Base-by-base conservation (phyloP, 2,329 filamentous ascomycete species). In the Beauveria scarabaeidicola region DNA sequence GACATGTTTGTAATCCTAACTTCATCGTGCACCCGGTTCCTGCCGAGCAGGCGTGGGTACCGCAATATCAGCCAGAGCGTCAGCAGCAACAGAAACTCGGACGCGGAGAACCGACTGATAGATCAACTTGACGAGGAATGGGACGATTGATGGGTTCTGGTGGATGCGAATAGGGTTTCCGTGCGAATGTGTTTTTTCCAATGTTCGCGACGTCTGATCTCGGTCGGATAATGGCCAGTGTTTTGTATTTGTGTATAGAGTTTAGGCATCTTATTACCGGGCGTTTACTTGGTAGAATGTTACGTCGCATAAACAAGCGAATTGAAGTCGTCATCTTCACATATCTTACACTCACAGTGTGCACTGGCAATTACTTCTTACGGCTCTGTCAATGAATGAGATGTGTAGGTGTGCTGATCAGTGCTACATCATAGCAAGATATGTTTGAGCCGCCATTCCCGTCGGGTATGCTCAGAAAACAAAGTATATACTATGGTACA, bases 101-200 rank as follows among this genome's bases (percentile, higher is more conserved):
- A 97, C 61, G 92, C 91, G 59, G 94, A 97, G 75, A 97, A 97
- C 73, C 79, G 91, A 63, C 75, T 97, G 66, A 97, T 99, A 71
- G 93, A 97, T 72, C 91, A 97, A 73, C 79, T 97, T 61, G 94
- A 97, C 68, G 93, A 97, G 72, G 92, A 97, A 71, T 97, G 93
- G 93, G 92, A 97, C 66, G 92, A 96, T 64, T 86, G 68, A 59
- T 19, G 5, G 43, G 23, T 21, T 21, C 2, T 32, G 27, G 25
- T 25, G 9, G n/a, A 21, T 43, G 25, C 46, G 23, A 17, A 15
- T 5, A 29, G 27, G 5, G 25, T 27, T 46, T 13, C 38, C 21
- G 1, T 21, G 46, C 55, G 19, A 40, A 17, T 29, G 13, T 32
- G 17, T 32, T 50, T 50, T 32, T 41, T 17, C 19, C 4, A 25